Evolutionary conservation across 345 rosid species (phyloP).

Genomic region (Citrus trifoliata): DNA sequence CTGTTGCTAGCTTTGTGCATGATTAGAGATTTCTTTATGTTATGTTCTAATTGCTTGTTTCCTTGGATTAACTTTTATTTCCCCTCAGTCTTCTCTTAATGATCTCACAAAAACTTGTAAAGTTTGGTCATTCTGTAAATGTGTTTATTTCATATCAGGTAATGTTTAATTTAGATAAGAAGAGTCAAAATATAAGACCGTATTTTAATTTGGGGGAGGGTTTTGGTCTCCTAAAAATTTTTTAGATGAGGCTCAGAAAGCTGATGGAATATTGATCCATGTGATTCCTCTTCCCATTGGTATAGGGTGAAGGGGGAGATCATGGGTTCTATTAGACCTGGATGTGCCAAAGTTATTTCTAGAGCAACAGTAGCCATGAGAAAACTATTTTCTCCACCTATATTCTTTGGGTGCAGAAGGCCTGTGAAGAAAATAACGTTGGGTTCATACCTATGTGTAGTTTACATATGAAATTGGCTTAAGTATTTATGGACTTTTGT

Average conservation of each 20-base stretch:
- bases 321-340: neutral
- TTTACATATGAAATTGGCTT: neutral
- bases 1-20: neutral
- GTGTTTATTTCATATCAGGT: neutral
- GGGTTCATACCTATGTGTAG: neutral
- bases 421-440: neutral
- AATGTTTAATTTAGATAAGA: neutral
- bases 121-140: neutral
- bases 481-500: neutral
- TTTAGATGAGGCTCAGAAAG: neutral
- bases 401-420: neutral
- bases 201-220: neutral
- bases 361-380: neutral
- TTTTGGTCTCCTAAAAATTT: neutral
- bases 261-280: neutral
- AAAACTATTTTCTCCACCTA: neutral
- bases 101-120: neutral
- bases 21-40: neutral
- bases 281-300: neutral
- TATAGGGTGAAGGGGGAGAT: neutral
- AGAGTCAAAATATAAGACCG: neutral
- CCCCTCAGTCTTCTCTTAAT: neutral
- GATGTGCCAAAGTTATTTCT: neutral
- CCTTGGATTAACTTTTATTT: neutral
- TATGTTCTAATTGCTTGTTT: neutral